Conservation (phyloP, 139 green algal species). For the Chlorella ohadii region DNA sequence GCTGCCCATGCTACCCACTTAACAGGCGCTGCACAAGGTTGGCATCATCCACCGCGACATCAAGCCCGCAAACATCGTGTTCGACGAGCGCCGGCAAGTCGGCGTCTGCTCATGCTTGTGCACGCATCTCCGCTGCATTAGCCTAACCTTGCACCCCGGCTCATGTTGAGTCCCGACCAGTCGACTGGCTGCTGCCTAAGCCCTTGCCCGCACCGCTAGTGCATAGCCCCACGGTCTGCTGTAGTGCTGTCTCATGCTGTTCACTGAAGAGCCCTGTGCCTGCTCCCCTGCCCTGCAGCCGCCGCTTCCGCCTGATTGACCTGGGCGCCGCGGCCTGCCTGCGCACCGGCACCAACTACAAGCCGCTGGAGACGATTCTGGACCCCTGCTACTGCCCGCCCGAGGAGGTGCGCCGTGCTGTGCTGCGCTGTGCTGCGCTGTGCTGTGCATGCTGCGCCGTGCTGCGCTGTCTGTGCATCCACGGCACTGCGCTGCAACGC, state of each 20-base stretch:
- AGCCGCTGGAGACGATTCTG: conserved; percentile 87
- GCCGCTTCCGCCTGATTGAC: conserved; percentile 80
- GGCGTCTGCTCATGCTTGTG: too few relatives aligned
- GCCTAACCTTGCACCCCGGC: too few relatives aligned
- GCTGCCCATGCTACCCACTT: too few relatives aligned
- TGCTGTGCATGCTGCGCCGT: neutral
- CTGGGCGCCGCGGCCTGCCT: conserved; percentile 83
- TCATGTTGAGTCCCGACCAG: too few relatives aligned
- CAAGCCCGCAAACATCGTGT: conserved; percentile 93
- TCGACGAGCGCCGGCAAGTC: conserved; percentile 55
- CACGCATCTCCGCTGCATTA: too few relatives aligned
- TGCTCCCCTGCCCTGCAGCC: neutral
- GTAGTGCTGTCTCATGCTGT: too few relatives aligned
- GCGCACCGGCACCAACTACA: conserved; percentile 90
- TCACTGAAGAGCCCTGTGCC: too few relatives aligned
- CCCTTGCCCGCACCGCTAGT: too few relatives aligned
- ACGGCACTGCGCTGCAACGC: too few relatives aligned
- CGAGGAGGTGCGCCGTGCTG: conserved; percentile 68
- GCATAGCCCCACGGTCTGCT: too few relatives aligned
- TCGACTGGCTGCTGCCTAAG: too few relatives aligned
- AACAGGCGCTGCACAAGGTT: conserved; percentile 79
- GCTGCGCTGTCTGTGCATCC: too few relatives aligned
- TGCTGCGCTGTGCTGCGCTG: neutral
- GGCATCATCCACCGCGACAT: conserved; percentile 94
- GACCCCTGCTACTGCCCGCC: conserved; percentile 91